Percentiles rank a stretch among this genome's conserved stretches.
These are phyloP conservation scores for Bifiguratus adelaidae DNA, from an alignment of 192 early-diverging fungal genomes.

Conservation along the genomic window DNA sequence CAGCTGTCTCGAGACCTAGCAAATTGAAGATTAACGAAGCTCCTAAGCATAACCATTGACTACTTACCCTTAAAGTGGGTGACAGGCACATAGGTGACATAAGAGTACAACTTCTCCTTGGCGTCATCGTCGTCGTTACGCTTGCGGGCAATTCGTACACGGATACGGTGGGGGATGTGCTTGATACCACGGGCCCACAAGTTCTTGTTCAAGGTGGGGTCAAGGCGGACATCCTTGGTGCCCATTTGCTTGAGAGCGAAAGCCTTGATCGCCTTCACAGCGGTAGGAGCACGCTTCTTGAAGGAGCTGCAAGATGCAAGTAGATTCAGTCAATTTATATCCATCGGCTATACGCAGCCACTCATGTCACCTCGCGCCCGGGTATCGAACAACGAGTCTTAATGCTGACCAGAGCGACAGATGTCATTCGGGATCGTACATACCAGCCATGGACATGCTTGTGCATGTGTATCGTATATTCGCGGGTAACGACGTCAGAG, in stretches of 20 bases:
- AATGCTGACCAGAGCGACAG: too few relatives aligned
- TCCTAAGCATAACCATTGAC: not conserved
- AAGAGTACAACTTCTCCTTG: slow-evolving; percentile 96
- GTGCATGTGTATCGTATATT: slow-evolving; percentile 99
- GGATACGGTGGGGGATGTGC: slow-evolving; percentile 90
- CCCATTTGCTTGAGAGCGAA: slow-evolving; percentile 93
- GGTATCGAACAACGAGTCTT: not conserved
- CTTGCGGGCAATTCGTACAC: slow-evolving; percentile 89
- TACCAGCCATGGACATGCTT: slow-evolving; percentile 78
- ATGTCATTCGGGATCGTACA: too few relatives aligned
- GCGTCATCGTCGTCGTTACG: slow-evolving; percentile 96
- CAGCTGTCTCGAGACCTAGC: slow-evolving; percentile 44
- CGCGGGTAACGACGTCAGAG: slow-evolving; percentile 89
- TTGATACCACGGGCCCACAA: slow-evolving; percentile 93
- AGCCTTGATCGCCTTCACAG: slow-evolving; percentile 85
- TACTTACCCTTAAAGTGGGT: slow-evolving; percentile 78
- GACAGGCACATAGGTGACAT: slow-evolving; percentile 81
- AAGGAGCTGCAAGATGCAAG: slow-evolving; percentile 50
- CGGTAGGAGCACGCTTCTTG: slow-evolving; percentile 96
- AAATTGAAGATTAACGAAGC: not conserved
- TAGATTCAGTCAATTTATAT: not conserved
- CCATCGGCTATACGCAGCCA: not conserved
- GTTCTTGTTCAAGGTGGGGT: slow-evolving; percentile 90
- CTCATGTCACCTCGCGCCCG: not conserved
- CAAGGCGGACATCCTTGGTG: slow-evolving; percentile 93